Percentiles rank a stretch among this genome's conserved stretches.
Conservation (phyloP, 306 rosid genomes). For the Senna siamea region DNA sequence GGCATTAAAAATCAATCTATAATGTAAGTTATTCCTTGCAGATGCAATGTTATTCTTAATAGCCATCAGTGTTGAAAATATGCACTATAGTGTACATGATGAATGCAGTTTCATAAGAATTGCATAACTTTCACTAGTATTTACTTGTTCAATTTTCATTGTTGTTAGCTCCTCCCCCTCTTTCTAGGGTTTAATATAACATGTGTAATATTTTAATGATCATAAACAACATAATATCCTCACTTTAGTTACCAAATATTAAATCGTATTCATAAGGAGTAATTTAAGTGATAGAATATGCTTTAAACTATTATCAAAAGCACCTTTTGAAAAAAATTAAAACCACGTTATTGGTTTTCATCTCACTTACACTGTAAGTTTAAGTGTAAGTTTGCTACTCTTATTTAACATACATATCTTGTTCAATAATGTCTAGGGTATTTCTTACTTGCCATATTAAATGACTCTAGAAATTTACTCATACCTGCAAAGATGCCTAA, state of each 20-base stretch:
- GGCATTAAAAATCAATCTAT: neutral
- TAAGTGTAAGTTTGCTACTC: conserved; percentile 95
- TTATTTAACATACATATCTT: conserved; percentile 92
- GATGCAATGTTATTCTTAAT: neutral
- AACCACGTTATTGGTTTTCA: conserved; percentile 90
- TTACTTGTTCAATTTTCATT: neutral
- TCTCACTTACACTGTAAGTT: conserved; percentile 95
- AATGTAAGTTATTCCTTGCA: neutral
- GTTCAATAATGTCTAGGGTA: conserved; percentile 43
- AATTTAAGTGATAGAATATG: no score
- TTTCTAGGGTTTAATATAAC: neutral
- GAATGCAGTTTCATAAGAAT: neutral
- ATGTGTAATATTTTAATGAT: neutral
- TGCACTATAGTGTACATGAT: neutral
- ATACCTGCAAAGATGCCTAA: no score
- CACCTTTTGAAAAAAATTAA: conserved; percentile 79
- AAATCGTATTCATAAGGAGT: no score
- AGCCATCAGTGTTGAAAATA: conserved; percentile 6
- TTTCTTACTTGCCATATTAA: no score
- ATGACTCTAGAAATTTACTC: no score
- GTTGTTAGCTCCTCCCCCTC: neutral
- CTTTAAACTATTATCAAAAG: no score
- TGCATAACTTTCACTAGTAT: neutral
- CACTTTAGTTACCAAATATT: conserved; percentile 19
- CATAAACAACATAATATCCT: conserved; percentile 10